Evolutionary conservation across 106 monocot genomes (phyloP), one percentile per base, ranked within the genome.

Genomic region (Phalaenopsis aphrodite): DNA sequence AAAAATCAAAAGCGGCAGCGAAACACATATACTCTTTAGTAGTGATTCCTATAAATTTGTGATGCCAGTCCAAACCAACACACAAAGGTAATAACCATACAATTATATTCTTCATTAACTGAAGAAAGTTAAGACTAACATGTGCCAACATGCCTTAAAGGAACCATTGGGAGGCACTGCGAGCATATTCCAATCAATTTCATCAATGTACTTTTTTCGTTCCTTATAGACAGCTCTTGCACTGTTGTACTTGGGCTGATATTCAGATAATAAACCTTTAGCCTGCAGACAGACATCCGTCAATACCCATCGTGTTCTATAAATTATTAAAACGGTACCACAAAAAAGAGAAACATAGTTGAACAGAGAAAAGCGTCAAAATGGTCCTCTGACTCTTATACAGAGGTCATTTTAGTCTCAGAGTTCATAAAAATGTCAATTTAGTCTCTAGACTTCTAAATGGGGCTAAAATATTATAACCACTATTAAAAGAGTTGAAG

Each of bases 111-210:
- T 21, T 39, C 23, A 42, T 5, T 21, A 49, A 75, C 11, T 76
- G 24, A 17, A 43, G 43, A 42, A 42, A 55, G 55, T 55, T 11
- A 17, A 52, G 16, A 23, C 4, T 17, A 78, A 21, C 39, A 76
- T 5, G 42, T 47, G 37, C 52, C 55, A 48, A 76, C 74, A 75
- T 87, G 83, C 96, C 96, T 92, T 96, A 47, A 38, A 81, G 42
- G 91, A 94, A 47, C 98, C 98, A 58, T 82, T 94, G 19, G 98
- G 92, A 19, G 94, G 98, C 85, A 89, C 75, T 47, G 98, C 98
- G 83, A 98, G 98, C 84, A 94, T 85, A 88, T 92, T 94, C 98
- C 98, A 98, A 84, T 98, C 94, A 80, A 98, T 94, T 76, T 98
- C 94, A 85, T 98, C 98, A 76, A 98, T 83, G 80, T 89, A 92